Evolutionary conservation across 805 yeast species (phyloP), one percentile per base, ranked within the genome.

Genomic region (Cephaloascus fragrans): DNA sequence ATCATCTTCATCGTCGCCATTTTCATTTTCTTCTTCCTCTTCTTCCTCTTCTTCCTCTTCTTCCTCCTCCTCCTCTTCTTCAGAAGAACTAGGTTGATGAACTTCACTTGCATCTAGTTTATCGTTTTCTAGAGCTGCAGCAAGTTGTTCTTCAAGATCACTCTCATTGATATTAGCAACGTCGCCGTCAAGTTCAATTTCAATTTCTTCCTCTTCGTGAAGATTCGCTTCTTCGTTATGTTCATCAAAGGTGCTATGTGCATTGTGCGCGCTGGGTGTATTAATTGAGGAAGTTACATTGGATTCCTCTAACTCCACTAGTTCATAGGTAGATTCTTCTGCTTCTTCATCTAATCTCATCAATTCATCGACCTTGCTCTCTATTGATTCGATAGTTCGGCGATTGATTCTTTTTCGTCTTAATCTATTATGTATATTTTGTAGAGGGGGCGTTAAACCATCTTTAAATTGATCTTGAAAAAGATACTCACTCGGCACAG

Each of bases 371-470:
- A 90, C 96, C 39, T 75, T 76, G 29, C 73, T 72, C 46, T 90
- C 96, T 5, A 87, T 78, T 44, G 77, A 79, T 41, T 86, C 84
- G 52, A 88, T 77, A 18, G 83, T 79, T 33, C 80, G 67, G 38
- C 78, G 80, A 40, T 80, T 77, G 45, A 84, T 71, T 41, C 82
- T 77, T 39, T 81, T 74, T 37, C 86, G 78, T 52, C 84, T 80
- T 43, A 93, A 69, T 34, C 87, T 64, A 43, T 82, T 73, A 34
- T 77, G 67, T 2, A 81, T 83, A 47, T 81, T 78, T 49, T 75
- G 73, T 61, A 84, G 67, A 1, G 97, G 96, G 4, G 86, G 80
- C 0, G 93, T 76, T 16, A 93, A 55, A 5, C 98, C 98, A 56
- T 84, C 86, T n/a, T 74, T 77, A 48, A 68, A 75, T 29, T 58